Conservation (phyloP, 1,139 yeast genomes). For the Pneumocystis carinii region DNA sequence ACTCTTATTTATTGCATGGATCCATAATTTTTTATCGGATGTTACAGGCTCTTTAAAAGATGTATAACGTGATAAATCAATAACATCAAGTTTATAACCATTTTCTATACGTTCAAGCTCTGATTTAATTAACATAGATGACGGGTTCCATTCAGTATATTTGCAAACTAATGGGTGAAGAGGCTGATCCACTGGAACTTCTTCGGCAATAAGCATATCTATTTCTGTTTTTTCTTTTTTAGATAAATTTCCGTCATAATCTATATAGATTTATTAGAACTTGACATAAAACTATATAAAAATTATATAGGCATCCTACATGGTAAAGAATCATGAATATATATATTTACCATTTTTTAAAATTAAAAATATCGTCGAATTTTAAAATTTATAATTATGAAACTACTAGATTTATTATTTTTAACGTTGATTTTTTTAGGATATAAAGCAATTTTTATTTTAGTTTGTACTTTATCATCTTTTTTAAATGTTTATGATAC, state of each 20-base stretch:
- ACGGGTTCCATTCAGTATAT: neutral
- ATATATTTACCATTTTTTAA: neutral
- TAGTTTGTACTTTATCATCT: neutral
- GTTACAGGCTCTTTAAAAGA: neutral
- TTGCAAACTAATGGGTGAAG: neutral
- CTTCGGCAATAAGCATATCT: neutral
- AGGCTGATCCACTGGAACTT: neutral
- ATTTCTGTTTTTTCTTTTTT: neutral
- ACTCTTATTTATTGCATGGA: neutral
- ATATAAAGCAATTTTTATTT: neutral
- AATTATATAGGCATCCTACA: neutral
- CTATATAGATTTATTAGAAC: neutral
- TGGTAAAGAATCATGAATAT: neutral
- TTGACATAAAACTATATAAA: neutral
- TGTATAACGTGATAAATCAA: constrained; percentile 1
- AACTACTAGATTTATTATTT: neutral
- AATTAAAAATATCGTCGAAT: neutral
- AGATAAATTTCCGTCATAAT: neutral
- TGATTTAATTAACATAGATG: neutral
- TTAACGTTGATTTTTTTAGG: neutral
- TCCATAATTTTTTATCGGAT: neutral
- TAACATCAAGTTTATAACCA: neutral
- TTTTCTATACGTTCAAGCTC: neutral
- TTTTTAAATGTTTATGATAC: neutral
- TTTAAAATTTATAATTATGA: neutral